These are phyloP conservation scores for Solanum pimpinellifolium DNA, from an alignment of 257 asterid species.

Conservation along the genomic window DNA sequence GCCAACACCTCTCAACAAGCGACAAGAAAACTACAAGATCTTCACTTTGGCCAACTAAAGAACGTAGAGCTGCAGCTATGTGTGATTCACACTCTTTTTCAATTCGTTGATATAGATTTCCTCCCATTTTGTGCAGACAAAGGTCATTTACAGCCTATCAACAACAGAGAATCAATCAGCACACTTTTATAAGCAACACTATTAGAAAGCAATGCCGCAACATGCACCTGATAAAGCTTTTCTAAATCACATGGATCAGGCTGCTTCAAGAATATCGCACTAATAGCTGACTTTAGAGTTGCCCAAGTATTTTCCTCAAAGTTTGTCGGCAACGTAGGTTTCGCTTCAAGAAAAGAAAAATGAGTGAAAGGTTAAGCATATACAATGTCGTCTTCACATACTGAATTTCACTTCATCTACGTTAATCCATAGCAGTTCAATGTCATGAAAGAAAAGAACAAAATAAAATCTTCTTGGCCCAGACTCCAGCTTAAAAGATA, in stretches of 20 bases:
- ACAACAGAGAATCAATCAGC: slow-evolving; percentile 7
- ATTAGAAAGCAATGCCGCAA: background rate
- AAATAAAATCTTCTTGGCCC: background rate
- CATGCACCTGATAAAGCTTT: slow-evolving; percentile 76
- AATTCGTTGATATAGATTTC: slow-evolving; percentile 74
- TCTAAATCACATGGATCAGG: slow-evolving; percentile 92
- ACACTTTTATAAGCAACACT: slow-evolving; percentile 5
- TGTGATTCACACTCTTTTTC: slow-evolving; percentile 81
- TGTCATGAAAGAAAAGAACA: background rate
- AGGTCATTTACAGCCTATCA: slow-evolving; percentile 80
- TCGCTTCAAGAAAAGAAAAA: slow-evolving; percentile 29
- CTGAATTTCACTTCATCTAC: background rate
- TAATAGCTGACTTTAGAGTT: slow-evolving; percentile 78
- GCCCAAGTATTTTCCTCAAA: slow-evolving; percentile 96
- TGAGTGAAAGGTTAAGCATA: background rate
- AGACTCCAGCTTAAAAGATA: background rate
- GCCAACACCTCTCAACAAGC: slow-evolving; percentile 93
- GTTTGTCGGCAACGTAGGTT: slow-evolving; percentile 67
- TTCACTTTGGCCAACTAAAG: slow-evolving; percentile 89
- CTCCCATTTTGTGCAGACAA: slow-evolving; percentile 93
- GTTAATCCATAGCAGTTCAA: background rate
- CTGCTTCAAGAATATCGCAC: slow-evolving; percentile 85
- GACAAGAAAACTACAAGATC: slow-evolving; percentile 86
- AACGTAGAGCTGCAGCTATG: slow-evolving; percentile 57
- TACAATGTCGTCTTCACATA: background rate